phyloP scores from a whole-genome alignment of 2,329 filamentous ascomycete species.

The Xylariaceae sp. region DNA sequence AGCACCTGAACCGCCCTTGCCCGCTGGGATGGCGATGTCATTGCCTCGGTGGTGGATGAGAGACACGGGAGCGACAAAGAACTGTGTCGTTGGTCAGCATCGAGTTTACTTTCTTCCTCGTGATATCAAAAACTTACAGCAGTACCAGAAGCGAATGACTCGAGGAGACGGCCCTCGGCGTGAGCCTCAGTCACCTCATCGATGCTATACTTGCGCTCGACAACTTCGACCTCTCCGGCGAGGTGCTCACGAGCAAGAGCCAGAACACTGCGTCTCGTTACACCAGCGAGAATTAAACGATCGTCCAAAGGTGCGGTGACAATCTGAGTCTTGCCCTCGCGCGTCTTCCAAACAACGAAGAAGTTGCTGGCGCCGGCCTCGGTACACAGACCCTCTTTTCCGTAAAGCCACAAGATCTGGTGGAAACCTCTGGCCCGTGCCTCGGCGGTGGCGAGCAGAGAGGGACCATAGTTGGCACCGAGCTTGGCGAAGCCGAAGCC shows the following conservation, averaged over 20 bases:
- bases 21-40: slow-evolving; percentile 62
- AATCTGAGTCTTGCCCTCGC: slow-evolving; percentile 64
- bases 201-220: slow-evolving; percentile 83
- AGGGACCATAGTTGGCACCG: slow-evolving; percentile 90
- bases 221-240: slow-evolving; percentile 60
- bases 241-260: slow-evolving; percentile 68
- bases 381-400: slow-evolving; percentile 72
- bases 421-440: slow-evolving; percentile 72
- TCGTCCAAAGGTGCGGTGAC: slow-evolving; percentile 82
- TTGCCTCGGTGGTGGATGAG: slow-evolving; percentile 65
- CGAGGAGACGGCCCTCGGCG: slow-evolving; percentile 72
- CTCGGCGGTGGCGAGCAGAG: slow-evolving; percentile 72
- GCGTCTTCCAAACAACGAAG: slow-evolving; percentile 75
- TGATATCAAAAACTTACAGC: slow-evolving; percentile 56
- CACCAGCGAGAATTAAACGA: slow-evolving; percentile 80
- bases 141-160: slow-evolving; percentile 84
- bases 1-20: slow-evolving; percentile 49
- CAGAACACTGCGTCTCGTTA: slow-evolving; percentile 79
- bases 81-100: slow-evolving; percentile 42
- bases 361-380: slow-evolving; percentile 93
- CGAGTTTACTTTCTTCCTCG: neutral
- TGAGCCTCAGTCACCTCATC: slow-evolving; percentile 70
- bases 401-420: slow-evolving; percentile 94
- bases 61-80: slow-evolving; percentile 68
- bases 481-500: slow-evolving; percentile 92